These are phyloP conservation scores for Populus pruinosa DNA, from an alignment of 345 rosid species.

Conservation along the genomic window DNA sequence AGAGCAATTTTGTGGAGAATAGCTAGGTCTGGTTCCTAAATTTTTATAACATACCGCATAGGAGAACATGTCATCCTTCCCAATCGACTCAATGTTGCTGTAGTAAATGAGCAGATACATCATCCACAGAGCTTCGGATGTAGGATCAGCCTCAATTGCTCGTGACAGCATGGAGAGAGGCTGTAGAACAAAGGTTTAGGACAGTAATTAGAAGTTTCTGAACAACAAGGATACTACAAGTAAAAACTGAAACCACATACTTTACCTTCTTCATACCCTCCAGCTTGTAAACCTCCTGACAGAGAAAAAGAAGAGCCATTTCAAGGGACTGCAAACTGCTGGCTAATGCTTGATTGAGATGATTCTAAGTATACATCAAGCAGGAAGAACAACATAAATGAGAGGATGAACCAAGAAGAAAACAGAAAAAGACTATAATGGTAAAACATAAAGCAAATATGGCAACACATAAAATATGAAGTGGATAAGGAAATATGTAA, in stretches of 20 bases:
- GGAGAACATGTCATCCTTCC: conserved; percentile 64
- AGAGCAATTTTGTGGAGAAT: background rate
- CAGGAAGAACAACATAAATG: conserved; percentile 29
- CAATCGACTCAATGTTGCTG: conserved; percentile 39
- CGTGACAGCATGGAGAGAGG: conserved; percentile 71
- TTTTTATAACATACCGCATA: conserved; percentile 51
- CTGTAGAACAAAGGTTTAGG: conserved; percentile 41
- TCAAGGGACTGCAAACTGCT: conserved; percentile 54
- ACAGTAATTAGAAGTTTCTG: conserved; percentile 10
- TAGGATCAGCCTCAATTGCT: conserved; percentile 68
- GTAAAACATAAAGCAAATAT: background rate
- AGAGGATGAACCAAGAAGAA: conserved; percentile 10
- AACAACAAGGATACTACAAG: conserved; percentile 8
- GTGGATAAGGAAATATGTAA: no score
- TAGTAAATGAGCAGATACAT: conserved; percentile 65
- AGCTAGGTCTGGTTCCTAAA: background rate
- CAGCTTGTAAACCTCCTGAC: conserved; percentile 53
- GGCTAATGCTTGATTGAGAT: conserved; percentile 48
- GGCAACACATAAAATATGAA: no score
- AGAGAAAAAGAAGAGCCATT: conserved; percentile 63
- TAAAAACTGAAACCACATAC: conserved; percentile 14
- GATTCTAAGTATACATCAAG: conserved; percentile 51
- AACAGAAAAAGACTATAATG: background rate
- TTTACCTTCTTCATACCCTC: conserved; percentile 72
- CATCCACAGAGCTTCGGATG: conserved; percentile 80